Evolutionary conservation across 306 rosid genomes (phyloP).

Genomic region (Casuarina equisetifolia): DNA sequence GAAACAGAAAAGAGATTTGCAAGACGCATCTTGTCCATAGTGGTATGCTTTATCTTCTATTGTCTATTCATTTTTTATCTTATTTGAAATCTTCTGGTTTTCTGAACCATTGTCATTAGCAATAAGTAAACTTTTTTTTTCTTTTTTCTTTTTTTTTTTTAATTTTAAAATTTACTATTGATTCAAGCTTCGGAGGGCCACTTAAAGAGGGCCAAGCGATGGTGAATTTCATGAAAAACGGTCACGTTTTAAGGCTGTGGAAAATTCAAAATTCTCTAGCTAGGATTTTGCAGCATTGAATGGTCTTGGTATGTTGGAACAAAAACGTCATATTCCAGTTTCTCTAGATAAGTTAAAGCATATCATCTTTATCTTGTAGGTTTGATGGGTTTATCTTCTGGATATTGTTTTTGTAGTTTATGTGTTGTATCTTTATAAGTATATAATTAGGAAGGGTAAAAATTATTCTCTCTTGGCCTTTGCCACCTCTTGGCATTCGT

Average conservation of each 20-base stretch:
- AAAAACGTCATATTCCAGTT: not conserved
- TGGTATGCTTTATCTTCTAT: conserved; percentile 57
- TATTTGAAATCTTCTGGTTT: not conserved
- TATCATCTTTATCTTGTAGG: too few species aligned
- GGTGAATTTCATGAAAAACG: not conserved
- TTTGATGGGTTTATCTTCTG: too few species aligned
- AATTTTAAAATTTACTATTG: not conserved
- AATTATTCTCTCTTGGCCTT: too few species aligned
- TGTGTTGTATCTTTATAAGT: too few species aligned
- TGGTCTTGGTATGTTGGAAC: not conserved
- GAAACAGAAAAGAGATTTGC: conserved; percentile 89
- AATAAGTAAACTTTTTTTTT: not conserved
- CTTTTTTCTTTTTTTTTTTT: not conserved
- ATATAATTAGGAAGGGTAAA: too few species aligned
- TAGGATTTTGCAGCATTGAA: not conserved
- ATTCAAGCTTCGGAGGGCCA: not conserved
- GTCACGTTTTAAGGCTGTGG: not conserved
- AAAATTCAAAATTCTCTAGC: not conserved
- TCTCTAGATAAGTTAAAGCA: not conserved
- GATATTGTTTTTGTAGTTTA: too few species aligned
- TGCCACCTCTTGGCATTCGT: too few species aligned
- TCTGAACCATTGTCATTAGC: not conserved
- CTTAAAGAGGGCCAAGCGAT: not conserved
- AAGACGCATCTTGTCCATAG: conserved; percentile 82
- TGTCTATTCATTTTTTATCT: not conserved